Percentiles rank a stretch among this genome's conserved stretches.
Evolutionary conservation across 352 stramenopile species (phyloP).

Genomic region (Phytophthora foliorum): DNA sequence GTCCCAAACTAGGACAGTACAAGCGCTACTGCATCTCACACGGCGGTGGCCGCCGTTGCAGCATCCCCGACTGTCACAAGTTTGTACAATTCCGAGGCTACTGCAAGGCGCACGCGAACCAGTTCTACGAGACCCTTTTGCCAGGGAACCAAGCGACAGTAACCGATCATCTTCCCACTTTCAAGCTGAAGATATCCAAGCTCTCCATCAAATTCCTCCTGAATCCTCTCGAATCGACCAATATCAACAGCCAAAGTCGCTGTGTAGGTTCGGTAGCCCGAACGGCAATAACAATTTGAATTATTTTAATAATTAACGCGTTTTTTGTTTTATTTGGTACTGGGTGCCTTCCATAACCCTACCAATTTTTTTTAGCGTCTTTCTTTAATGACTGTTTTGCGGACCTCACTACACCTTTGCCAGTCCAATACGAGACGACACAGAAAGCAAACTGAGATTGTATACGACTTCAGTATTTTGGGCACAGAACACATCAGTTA

Average conservation of each 20-base stretch:
- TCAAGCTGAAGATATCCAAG: slow-evolving; percentile 1
- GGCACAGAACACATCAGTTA: no score
- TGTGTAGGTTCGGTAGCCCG: no score
- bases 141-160: not conserved
- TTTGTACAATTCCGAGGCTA: slow-evolving; percentile 78
- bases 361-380: no score
- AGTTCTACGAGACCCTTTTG: not conserved
- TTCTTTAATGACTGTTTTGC: no score
- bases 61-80: slow-evolving; percentile 69
- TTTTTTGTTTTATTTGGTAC: no score
- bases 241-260: not conserved
- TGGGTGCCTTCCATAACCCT: no score
- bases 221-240: not conserved
- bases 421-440: no score
- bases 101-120: slow-evolving; percentile 77
- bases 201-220: slow-evolving; percentile 20
- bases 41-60: slow-evolving; percentile 69
- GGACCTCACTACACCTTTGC: no score
- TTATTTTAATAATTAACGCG: no score
- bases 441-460: no score
- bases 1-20: slow-evolving; percentile 71
- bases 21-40: slow-evolving; percentile 79
- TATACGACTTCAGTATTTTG: no score
- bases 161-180: not conserved
- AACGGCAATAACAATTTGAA: no score